Evolutionary conservation across 768 basidiomycete genomes (phyloP).

Genomic region (Obba rivulosa): DNA sequence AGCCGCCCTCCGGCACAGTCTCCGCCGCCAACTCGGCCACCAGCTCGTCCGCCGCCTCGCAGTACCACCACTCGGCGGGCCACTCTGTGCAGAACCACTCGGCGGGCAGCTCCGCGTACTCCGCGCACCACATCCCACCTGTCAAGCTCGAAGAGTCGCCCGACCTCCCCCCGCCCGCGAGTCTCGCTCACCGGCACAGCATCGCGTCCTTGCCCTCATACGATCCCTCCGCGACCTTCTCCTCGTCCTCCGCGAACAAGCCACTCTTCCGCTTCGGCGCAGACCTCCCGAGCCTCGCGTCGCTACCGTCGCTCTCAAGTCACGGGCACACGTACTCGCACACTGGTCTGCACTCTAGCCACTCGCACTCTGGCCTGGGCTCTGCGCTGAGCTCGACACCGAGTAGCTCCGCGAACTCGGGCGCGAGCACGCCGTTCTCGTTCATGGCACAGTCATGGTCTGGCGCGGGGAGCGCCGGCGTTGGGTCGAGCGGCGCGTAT

Average conservation of each 20-base stretch:
- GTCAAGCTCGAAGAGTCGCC: constrained; percentile 18
- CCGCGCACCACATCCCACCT: constrained; percentile 10
- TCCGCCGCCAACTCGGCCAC: not conserved
- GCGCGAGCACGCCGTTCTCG: constrained; percentile 18
- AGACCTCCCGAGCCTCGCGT: constrained; percentile 3
- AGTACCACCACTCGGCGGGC: constrained; percentile 4
- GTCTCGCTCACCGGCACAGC: constrained; percentile 9
- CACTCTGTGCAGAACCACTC: constrained; percentile 3
- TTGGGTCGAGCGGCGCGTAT: constrained; percentile 15
- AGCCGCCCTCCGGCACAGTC: constrained; percentile 1
- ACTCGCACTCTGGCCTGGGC: not conserved
- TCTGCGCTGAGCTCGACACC: not conserved
- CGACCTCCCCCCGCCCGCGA: constrained; percentile 15
- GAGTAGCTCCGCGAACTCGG: constrained; percentile 14
- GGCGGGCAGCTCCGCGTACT: constrained; percentile 7
- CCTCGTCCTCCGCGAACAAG: constrained; percentile 1
- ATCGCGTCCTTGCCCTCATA: constrained; percentile 1
- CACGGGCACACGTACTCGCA: too few species aligned
- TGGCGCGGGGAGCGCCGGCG: constrained; percentile 11
- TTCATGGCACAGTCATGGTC: constrained; percentile 20
- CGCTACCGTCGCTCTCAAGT: too few species aligned
- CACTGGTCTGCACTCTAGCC: too few species aligned
- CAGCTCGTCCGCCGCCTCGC: not conserved
- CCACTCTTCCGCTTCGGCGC: constrained; percentile 18
- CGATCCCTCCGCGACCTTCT: constrained; percentile 1